Evolutionary conservation across 371 early-diverging fungal genomes (phyloP), one percentile per base, ranked within the genome.

Genomic region (Nematocida ausubeli): DNA sequence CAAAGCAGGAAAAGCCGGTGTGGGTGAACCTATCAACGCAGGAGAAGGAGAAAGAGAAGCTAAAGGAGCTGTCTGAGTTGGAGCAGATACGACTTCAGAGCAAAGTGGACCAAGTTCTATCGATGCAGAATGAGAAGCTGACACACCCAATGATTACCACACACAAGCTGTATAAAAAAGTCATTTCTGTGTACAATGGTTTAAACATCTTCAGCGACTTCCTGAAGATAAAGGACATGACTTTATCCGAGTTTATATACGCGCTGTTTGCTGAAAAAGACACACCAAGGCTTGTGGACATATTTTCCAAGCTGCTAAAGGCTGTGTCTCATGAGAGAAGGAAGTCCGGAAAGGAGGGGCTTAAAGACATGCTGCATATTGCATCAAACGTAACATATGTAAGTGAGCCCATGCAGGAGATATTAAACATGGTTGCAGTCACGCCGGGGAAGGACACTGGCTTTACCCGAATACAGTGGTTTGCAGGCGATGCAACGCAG

Each of bases 391-490:
- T 66, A 30, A 26, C 47, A 9, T 75, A 65, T 54, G 56, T 37
- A 12, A 75, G 39, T 57, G 56, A 16, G 28, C 7, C 0, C 22
- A 26, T 51, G 35, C 22, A 64, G 47, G 26, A 22, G 16, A n/a
- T 75, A 16, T 14, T 64, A 22, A 24, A 54, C 0, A 32, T 30
- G 32, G 34, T 75, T 4, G n/a, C 47, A 6, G 9, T 3, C 19
- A 0, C 9, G 26, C 37, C 9, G 44, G 19, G 9, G 56, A 75
- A 57, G 35, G 42, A 66, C n/a, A 56, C 73, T 12, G 67, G 78
- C 16, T 75, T 75, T 55, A 75, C n/a, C n/a, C 7, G 78, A 14
- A 66, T 75, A 14, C 78, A 75, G 64, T 75, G 78, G 78, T 75
- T 75, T 75, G 67, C 56, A 26, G 78, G 78, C n/a, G 78, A 75